Percentiles rank a stretch among this genome's conserved stretches.
These are phyloP conservation scores for Royoungia palumana DNA, from an alignment of 768 basidiomycete species.

Conservation along the genomic window DNA sequence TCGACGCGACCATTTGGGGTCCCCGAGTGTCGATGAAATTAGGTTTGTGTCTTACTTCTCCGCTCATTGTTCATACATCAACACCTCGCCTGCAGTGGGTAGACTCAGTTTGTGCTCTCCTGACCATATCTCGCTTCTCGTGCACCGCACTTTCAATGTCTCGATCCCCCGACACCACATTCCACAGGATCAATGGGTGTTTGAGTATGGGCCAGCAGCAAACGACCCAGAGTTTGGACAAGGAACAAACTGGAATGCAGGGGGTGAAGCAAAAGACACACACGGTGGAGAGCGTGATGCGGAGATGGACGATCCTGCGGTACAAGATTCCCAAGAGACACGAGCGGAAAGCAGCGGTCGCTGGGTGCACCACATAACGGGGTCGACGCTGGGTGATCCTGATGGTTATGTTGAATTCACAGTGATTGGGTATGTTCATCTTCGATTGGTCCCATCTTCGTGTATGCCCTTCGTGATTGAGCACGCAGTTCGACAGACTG, in stretches of 20 bases:
- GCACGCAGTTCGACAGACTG: slow-evolving; percentile 44
- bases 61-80: not conserved
- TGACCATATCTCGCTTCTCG: slow-evolving; percentile 86
- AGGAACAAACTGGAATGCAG: slow-evolving; percentile 27
- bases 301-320: slow-evolving; percentile 11
- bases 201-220: slow-evolving; percentile 81
- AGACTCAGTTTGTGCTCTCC: slow-evolving; percentile 86
- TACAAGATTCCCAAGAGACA: slow-evolving; percentile 11
- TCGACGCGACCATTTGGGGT: slow-evolving; percentile 87
- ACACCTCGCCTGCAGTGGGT: too few relatives aligned
- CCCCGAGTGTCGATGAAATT: slow-evolving; percentile 80
- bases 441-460: not conserved
- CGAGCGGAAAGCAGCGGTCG: slow-evolving; percentile 54
- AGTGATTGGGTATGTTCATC: slow-evolving; percentile 63
- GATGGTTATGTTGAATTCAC: slow-evolving; percentile 75
- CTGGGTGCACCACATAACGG: slow-evolving; percentile 77
- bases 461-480: not conserved
- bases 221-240: slow-evolving; percentile 71
- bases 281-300: not conserved
- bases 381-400: slow-evolving; percentile 62
- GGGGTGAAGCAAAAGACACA: slow-evolving; percentile 8
- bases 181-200: slow-evolving; percentile 73
- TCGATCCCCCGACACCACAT: slow-evolving; percentile 94
- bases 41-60: slow-evolving; percentile 42
- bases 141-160: slow-evolving; percentile 91